Conservation (phyloP, 2,329 filamentous ascomycete genomes). For the Nigrospora oryzae region DNA sequence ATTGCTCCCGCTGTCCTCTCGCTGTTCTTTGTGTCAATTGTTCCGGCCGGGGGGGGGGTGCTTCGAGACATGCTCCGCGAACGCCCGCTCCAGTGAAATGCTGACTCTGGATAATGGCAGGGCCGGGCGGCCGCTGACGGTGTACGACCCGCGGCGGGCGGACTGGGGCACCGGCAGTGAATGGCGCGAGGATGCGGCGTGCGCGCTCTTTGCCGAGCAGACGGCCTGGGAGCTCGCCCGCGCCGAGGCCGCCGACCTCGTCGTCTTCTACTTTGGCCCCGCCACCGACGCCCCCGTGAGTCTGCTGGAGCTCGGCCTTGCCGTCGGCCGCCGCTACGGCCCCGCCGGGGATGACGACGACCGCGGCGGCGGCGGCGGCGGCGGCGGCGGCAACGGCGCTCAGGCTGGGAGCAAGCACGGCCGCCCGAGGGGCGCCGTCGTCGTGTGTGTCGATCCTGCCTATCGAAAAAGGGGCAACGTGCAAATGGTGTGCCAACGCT, state of each 20-base stretch:
- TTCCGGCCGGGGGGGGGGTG: too few relatives aligned
- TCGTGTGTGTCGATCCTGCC: constrained; percentile 43
- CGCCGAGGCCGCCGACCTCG: constrained; percentile 41
- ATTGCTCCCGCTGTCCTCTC: too few relatives aligned
- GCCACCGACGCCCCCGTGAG: constrained; percentile 46
- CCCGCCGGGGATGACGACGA: too few relatives aligned
- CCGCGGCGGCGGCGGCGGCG: too few relatives aligned
- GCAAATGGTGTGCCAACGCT: constrained; percentile 42
- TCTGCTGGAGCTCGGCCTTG: constrained; percentile 52
- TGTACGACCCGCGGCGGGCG: constrained; percentile 47
- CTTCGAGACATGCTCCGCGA: too few relatives aligned
- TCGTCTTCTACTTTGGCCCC: constrained; percentile 49
- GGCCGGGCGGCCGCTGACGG: constrained; percentile 34
- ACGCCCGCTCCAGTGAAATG: too few relatives aligned
- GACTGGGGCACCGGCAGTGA: constrained; percentile 44
- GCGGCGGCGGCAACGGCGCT: not conserved
- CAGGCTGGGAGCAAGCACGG: not conserved
- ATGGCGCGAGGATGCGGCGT: constrained; percentile 40
- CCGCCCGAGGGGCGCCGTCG: constrained; percentile 22
- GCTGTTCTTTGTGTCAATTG: too few relatives aligned
- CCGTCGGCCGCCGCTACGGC: constrained; percentile 19
- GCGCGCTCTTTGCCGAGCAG: constrained; percentile 41
- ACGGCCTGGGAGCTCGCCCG: constrained; percentile 53
- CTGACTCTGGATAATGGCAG: constrained; percentile 1
- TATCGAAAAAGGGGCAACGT: constrained; percentile 56